These are phyloP conservation scores for Fusarium circinatum DNA, from an alignment of 2,329 filamentous ascomycete genomes.

Conservation along the genomic window DNA sequence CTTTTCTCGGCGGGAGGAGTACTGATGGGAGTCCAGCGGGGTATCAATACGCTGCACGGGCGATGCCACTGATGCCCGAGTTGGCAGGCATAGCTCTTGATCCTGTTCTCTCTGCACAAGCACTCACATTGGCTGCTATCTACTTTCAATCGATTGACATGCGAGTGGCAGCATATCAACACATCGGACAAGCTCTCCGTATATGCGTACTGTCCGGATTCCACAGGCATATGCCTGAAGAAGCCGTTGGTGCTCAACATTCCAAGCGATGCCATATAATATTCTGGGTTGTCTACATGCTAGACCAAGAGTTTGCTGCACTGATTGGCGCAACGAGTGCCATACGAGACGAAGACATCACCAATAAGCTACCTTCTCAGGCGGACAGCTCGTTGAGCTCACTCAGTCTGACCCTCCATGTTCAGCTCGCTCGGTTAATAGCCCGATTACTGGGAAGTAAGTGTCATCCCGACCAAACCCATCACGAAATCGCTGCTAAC, in stretches of 20 bases:
- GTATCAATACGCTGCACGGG: conserved; percentile 52
- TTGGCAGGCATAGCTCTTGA: conserved; percentile 40
- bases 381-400: conserved; percentile 43
- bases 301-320: conserved; percentile 43
- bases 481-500: background rate
- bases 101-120: conserved; percentile 39
- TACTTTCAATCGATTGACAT: conserved; percentile 55
- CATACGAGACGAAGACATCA: conserved; percentile 46
- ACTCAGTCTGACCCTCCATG: conserved; percentile 40
- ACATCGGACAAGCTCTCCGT: conserved; percentile 49
- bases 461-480: fast-evolving
- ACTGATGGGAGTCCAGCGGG: conserved; percentile 47
- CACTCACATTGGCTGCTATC: conserved; percentile 49
- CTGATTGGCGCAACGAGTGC: conserved; percentile 44
- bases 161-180: conserved; percentile 52
- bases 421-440: conserved; percentile 42
- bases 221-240: conserved; percentile 42
- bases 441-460: conserved; percentile 37
- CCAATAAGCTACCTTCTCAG: conserved; percentile 44
- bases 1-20: conserved; percentile 42
- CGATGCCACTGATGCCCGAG: conserved; percentile 53
- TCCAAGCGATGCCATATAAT: conserved; percentile 44
- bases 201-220: conserved; percentile 48
- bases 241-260: conserved; percentile 35
- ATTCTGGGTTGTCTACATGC: conserved; percentile 47